Conservation (phyloP, 768 basidiomycete species). For the Boletus rubroflammeus region DNA sequence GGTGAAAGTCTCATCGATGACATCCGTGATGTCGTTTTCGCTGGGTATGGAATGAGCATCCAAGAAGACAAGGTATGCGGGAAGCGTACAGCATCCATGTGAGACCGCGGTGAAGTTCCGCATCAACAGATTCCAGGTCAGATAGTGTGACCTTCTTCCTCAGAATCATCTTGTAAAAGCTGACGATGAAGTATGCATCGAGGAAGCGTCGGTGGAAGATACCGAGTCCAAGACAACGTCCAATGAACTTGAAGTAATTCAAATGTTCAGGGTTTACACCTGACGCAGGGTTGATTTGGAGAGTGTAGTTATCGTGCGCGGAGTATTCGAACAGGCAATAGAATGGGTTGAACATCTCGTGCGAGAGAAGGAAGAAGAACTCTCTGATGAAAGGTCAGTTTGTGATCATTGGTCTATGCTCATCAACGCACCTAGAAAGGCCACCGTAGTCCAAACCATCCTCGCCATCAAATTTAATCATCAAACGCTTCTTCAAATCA, state of each 20-base stretch:
- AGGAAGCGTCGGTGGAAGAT: slow-evolving; percentile 99
- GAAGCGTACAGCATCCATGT: slow-evolving; percentile 95
- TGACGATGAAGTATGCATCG: slow-evolving; percentile 98
- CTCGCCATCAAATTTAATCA: slow-evolving; percentile 99
- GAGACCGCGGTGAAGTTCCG: slow-evolving; percentile 88
- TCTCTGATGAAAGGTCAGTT: slow-evolving; percentile 55
- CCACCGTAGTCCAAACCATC: slow-evolving; percentile 99
- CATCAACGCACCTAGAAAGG: slow-evolving; percentile 71
- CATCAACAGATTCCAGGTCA: slow-evolving; percentile 96
- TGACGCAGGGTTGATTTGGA: slow-evolving; percentile 98
- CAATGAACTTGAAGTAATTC: slow-evolving; percentile 99
- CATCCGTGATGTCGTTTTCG: slow-evolving; percentile 96
- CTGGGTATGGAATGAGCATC: slow-evolving; percentile 39
- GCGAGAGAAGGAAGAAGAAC: slow-evolving; percentile 99
- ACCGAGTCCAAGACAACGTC: slow-evolving; percentile 88
- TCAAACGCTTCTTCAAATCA: slow-evolving; percentile 96
- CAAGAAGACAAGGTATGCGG: not conserved
- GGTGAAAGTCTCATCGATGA: slow-evolving; percentile 97
- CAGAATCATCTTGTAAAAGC: slow-evolving; percentile 99
- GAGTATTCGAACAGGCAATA: slow-evolving; percentile 99
- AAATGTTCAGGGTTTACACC: slow-evolving; percentile 98
- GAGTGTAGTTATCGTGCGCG: slow-evolving; percentile 98
- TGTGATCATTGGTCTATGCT: not conserved
- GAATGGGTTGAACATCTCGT: slow-evolving; percentile 99
- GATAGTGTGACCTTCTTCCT: slow-evolving; percentile 94